Percentiles rank a stretch among this genome's conserved stretches.
Conservation (phyloP, 129 eudicot species). For the Apium graveolens region DNA sequence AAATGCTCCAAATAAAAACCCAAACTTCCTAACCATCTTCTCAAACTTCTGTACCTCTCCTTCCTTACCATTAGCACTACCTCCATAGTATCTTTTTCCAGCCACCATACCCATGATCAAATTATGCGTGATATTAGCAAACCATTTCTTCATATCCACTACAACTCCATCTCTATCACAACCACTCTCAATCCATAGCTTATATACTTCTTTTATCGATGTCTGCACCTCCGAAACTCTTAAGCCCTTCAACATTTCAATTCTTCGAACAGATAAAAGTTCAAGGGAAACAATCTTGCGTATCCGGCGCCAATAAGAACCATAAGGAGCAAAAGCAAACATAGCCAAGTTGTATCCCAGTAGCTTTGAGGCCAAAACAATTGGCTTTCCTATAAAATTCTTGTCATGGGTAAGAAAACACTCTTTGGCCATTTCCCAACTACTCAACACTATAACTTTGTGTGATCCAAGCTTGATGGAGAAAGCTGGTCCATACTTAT, state of each 20-base stretch:
- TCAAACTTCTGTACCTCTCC: not conserved
- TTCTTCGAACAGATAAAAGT: constrained; percentile 2
- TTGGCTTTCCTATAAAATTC: constrained; percentile 1
- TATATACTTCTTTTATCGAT: constrained; percentile 10
- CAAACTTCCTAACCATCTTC: not conserved
- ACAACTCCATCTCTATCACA: not conserved
- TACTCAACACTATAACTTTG: constrained; percentile 5
- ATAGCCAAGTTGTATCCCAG: constrained; percentile 10
- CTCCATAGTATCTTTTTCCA: constrained; percentile 13
- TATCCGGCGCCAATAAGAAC: constrained; percentile 15
- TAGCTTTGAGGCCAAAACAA: not conserved
- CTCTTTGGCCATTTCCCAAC: constrained; percentile 17
- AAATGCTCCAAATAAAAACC: constrained; percentile 3
- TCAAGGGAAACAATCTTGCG: constrained; percentile 11
- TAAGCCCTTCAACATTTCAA: constrained; percentile 4
- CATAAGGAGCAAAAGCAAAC: constrained; percentile 2
- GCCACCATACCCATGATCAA: not conserved
- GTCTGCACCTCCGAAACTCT: constrained; percentile 6
- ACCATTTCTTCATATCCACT: constrained; percentile 10
- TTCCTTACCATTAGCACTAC: not conserved
- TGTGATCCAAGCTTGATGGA: constrained; percentile 9
- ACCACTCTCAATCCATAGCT: not conserved
- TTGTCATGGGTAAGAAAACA: constrained; percentile 19
- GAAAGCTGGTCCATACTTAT: constrained; percentile 19
- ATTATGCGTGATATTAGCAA: not conserved